Percentiles rank a stretch among this genome's conserved stretches.
Evolutionary conservation across 2,329 filamentous ascomycete genomes (phyloP).

Genomic region (Fusarium cicatricum): DNA sequence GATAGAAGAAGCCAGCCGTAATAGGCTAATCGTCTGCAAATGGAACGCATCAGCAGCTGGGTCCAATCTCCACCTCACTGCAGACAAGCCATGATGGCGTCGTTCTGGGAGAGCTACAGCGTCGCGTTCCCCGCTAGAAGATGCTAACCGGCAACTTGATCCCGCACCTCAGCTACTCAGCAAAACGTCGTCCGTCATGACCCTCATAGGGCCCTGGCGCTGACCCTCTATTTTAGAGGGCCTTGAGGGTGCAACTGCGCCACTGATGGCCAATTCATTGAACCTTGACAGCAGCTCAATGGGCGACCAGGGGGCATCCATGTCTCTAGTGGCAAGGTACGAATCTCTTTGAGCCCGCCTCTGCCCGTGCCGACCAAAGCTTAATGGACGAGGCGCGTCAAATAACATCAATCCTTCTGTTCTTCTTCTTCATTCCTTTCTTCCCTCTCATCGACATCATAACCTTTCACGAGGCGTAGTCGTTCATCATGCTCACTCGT

Average conservation of each 20-base stretch:
- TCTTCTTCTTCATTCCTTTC: background rate
- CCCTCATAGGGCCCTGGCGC: background rate
- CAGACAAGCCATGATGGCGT: background rate
- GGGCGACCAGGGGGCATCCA: background rate
- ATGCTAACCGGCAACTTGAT: background rate
- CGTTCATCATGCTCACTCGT: constrained; percentile 31
- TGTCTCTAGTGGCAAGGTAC: constrained; percentile 6
- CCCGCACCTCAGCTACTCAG: too few species aligned
- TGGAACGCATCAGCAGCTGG: background rate
- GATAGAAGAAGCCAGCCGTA: too few species aligned
- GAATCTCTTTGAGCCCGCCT: background rate
- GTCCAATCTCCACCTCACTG: background rate
- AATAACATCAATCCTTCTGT: constrained; percentile 1
- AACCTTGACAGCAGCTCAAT: too few species aligned
- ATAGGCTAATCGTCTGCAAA: background rate
- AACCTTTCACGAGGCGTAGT: background rate
- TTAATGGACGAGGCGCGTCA: background rate
- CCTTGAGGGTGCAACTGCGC: background rate
- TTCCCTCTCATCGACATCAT: constrained; percentile 1
- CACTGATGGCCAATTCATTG: too few species aligned
- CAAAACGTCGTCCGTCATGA: background rate
- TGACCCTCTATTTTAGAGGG: background rate
- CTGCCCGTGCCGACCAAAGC: background rate
- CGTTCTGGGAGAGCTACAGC: background rate
- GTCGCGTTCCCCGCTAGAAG: background rate